Base-by-base conservation (phyloP, 2,329 filamentous ascomycete species). In the Hirsutella minnesotensis region DNA sequence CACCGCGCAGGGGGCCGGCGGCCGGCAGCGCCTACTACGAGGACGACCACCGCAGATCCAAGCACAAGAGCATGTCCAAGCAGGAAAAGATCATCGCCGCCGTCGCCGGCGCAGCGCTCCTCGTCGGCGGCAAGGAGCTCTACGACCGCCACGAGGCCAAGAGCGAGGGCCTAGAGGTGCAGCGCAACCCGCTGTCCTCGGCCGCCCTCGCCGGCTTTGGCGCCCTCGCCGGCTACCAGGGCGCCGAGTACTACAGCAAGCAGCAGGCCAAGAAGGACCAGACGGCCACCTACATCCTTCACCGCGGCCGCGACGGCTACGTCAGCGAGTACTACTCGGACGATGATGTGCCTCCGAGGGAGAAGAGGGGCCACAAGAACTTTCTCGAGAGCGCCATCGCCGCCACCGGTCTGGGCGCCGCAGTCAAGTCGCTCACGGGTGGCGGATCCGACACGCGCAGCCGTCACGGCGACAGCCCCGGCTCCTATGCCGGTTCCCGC, bases 11-110 rank as follows among this genome's bases (percentile, higher is more conserved):
- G 15, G 2, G 13, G 42, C 72, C 70, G 47, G 64, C 66, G 45
- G 68, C 72, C 43, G 70, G 70, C 29, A 68, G 64, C 51, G 53
- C 63, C 44, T 66, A 69, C 55, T 69, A 72, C 49, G 74, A 85
- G 46, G 78, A 81, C 47, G 79, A 85, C 47, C 72, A 59, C n/a
- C 57, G 59, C 42, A 56, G 52, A 62, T 46, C 51, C 67, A 75
- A 51, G 66, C 72, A 46, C 62, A 63, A 59, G 50, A 55, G 57
- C 47, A 61, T 81, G 46, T 71, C 70, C 47, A 75, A 79, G 61
- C 75, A 81, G 53, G 72, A 82, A 50, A 80, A 81, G 61, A 78
- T 82, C 48, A 69, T 81, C 38, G 78, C 78, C 19, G 79, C 76
- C n/a, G 70, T 81, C 29, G 73, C 75, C 30, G 79, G 79, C 35